Percentiles rank a stretch among this genome's conserved stretches.
Evolutionary conservation across 2,329 filamentous ascomycete genomes (phyloP).

Genomic region (Fusarium veterinarium): DNA sequence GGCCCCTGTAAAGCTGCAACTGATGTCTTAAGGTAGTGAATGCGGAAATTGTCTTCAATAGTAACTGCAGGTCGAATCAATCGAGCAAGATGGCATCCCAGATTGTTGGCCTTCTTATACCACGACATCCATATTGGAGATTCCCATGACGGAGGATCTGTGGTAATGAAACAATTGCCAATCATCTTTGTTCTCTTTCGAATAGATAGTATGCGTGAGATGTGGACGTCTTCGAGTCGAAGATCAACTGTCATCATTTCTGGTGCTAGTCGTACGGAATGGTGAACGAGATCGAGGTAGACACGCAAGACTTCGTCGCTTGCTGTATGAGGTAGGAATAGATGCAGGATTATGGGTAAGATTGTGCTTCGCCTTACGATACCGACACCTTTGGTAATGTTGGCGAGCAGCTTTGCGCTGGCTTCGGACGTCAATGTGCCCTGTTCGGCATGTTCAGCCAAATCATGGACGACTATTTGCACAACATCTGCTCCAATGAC

Average conservation of each 20-base stretch:
- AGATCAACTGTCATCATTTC: conserved; percentile 74
- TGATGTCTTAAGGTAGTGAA: conserved; percentile 65
- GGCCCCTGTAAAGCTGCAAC: conserved; percentile 56
- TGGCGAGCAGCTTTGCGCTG: conserved; percentile 53
- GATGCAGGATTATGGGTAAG: conserved; percentile 67
- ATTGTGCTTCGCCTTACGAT: conserved; percentile 72
- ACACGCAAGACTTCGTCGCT: conserved; percentile 39
- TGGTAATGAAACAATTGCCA: conserved; percentile 61
- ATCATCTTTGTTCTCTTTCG: conserved; percentile 71
- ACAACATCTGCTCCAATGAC: conserved; percentile 76
- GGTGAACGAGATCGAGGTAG: conserved; percentile 68
- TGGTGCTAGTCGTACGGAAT: conserved; percentile 70
- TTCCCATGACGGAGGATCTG: conserved; percentile 64
- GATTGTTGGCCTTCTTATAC: conserved; percentile 67
- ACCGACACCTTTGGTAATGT: conserved; percentile 69
- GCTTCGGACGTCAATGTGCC: conserved; percentile 29
- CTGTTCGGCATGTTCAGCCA: conserved; percentile 25
- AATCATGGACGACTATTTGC: conserved; percentile 63
- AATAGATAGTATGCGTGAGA: conserved; percentile 61
- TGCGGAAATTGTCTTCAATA: conserved; percentile 72
- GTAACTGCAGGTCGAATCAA: conserved; percentile 67
- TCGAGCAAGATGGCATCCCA: conserved; percentile 72
- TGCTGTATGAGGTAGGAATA: conserved; percentile 50
- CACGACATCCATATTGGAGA: conserved; percentile 64
- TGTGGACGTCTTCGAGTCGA: conserved; percentile 61